Conservation (phyloP, 208 protist genomes). For the Crithidia fasciculata region DNA sequence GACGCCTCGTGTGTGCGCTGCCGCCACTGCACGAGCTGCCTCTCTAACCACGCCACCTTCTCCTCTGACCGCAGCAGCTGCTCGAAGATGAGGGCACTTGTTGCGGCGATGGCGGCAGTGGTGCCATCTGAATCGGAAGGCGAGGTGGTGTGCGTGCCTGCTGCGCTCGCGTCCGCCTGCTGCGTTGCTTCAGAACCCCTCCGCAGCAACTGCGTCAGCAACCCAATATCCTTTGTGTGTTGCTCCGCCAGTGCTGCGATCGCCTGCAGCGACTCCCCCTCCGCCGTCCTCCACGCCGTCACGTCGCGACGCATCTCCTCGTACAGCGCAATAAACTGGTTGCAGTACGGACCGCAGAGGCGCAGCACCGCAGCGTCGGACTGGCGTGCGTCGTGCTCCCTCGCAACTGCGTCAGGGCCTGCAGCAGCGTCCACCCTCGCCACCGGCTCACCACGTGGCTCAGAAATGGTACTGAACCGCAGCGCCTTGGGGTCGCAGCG, state of each 20-base stretch:
- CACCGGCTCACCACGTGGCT: background rate
- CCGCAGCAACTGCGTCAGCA: conserved; percentile 18
- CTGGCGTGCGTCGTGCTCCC: too few species aligned
- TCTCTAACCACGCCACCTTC: conserved; percentile 39
- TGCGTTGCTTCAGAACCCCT: background rate
- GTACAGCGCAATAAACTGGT: conserved; percentile 19
- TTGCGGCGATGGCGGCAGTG: conserved; percentile 16
- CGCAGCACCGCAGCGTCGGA: background rate
- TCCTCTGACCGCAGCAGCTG: conserved; percentile 35
- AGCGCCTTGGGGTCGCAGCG: conserved; percentile 10
- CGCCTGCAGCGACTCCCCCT: conserved; percentile 10
- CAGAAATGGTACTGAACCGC: conserved; percentile 5
- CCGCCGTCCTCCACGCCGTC: conserved; percentile 16
- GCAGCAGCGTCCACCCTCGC: too few species aligned
- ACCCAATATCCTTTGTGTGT: conserved; percentile 22
- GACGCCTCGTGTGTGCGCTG: conserved; percentile 26
- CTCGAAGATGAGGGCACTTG: conserved; percentile 35
- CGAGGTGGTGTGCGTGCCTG: background rate
- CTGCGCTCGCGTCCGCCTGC: background rate
- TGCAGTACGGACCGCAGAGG: conserved; percentile 27
- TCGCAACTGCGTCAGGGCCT: too few species aligned
- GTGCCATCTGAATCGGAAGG: background rate
- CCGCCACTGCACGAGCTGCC: conserved; percentile 33
- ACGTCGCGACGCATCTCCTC: conserved; percentile 19
- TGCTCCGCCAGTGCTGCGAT: conserved; percentile 20